These are phyloP conservation scores for Hypoxylon crocopeplum DNA, from an alignment of 495 filamentous ascomycete genomes.

Conservation along the genomic window DNA sequence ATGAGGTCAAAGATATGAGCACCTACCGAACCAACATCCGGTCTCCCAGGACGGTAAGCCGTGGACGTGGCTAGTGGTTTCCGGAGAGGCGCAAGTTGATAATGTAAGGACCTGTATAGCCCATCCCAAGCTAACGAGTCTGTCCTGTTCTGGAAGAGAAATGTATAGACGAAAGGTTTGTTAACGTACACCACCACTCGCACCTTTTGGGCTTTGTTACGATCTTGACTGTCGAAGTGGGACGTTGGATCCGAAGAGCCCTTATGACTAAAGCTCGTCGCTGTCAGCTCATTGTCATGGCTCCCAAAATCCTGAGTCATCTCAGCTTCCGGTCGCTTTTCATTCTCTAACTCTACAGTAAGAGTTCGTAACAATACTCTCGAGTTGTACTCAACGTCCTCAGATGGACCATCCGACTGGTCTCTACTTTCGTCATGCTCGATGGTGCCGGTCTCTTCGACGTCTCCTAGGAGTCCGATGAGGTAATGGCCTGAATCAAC, in stretches of 20 bases:
- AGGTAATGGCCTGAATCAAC: conserved; percentile 65
- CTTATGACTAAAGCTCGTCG: conserved; percentile 14
- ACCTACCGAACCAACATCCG: conserved; percentile 43
- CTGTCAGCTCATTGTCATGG: conserved; percentile 42
- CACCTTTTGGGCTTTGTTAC: conserved; percentile 62
- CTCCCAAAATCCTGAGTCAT: conserved; percentile 54
- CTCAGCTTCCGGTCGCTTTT: conserved; percentile 44
- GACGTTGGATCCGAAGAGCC: conserved; percentile 25
- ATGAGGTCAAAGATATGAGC: conserved; percentile 81
- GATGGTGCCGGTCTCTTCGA: conserved; percentile 51
- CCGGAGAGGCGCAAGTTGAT: conserved; percentile 79
- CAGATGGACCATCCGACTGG: conserved; percentile 34
- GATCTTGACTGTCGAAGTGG: conserved; percentile 54
- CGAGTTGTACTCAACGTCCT: conserved; percentile 45
- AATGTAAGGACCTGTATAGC: conserved; percentile 83
- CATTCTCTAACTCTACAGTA: conserved; percentile 56
- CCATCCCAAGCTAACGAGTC: conserved; percentile 68
- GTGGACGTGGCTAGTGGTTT: conserved; percentile 74
- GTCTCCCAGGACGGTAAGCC: conserved; percentile 54
- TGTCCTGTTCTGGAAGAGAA: conserved; percentile 79
- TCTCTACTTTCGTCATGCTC: conserved; percentile 27
- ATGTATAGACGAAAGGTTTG: conserved; percentile 88
- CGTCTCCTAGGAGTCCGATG: conserved; percentile 71
- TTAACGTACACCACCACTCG: conserved; percentile 76
- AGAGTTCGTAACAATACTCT: conserved; percentile 55